A percentile compares a stretch with the other conserved stretches of the same genome.
These are phyloP conservation scores for Starmera dryadoides DNA, from an alignment of 805 yeast genomes.

Conservation along the genomic window DNA sequence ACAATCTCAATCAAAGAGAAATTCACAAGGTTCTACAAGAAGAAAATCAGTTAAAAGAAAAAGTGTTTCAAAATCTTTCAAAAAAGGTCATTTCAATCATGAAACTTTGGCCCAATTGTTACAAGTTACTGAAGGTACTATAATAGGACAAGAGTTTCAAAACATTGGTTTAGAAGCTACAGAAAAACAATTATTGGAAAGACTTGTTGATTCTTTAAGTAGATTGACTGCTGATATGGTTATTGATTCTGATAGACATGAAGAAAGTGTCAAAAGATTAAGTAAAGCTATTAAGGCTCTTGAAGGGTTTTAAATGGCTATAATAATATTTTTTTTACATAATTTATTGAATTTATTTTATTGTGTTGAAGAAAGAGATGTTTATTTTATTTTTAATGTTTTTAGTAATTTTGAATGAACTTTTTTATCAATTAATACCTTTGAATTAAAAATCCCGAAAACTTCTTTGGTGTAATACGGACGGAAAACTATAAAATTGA, in stretches of 20 bases:
- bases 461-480: too few relatives aligned
- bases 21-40: neutral
- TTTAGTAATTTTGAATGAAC: neutral
- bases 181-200: constrained; percentile 75
- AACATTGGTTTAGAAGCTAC: constrained; percentile 65
- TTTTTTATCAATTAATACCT: too few relatives aligned
- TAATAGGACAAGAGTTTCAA: constrained; percentile 55
- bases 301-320: constrained; percentile 69
- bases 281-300: constrained; percentile 78
- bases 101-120: constrained; percentile 29
- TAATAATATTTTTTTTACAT: neutral
- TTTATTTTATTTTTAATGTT: neutral
- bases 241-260: constrained; percentile 70
- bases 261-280: constrained; percentile 72
- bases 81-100: constrained; percentile 17
- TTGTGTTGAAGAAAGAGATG: too few relatives aligned
- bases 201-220: constrained; percentile 78
- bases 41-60: constrained; percentile 1
- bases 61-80: constrained; percentile 5
- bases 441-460: too few relatives aligned
- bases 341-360: neutral
- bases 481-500: too few relatives aligned
- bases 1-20: neutral
- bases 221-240: constrained; percentile 89
- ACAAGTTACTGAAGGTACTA: constrained; percentile 33